Percentiles rank a stretch among this genome's conserved stretches.
phyloP scores from a whole-genome alignment of 2,329 filamentous ascomycete species.

The Fusarium dimerum region DNA sequence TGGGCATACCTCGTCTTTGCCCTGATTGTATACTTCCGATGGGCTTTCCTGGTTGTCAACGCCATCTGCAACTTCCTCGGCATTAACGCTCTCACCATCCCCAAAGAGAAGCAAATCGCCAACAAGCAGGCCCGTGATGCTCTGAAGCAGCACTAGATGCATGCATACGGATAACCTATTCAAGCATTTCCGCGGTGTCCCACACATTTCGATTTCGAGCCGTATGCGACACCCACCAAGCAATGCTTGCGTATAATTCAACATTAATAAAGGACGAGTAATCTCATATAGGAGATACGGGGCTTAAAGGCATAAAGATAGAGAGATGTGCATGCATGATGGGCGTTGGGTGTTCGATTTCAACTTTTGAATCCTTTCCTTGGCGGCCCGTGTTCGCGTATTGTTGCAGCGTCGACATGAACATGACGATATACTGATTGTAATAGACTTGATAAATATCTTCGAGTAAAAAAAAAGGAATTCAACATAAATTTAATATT shows the following conservation, averaged over 20 bases:
- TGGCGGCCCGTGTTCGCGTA: constrained; percentile 14
- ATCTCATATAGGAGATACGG: constrained; percentile 10
- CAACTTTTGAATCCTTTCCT: constrained; percentile 25
- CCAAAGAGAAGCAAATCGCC: constrained; percentile 58
- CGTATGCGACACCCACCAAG: constrained; percentile 1
- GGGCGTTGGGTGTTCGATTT: constrained; percentile 28
- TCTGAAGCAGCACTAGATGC: constrained; percentile 36
- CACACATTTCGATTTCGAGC: not conserved
- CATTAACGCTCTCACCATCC: constrained; percentile 93
- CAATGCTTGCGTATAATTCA: constrained; percentile 12
- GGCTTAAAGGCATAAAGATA: constrained; percentile 19
- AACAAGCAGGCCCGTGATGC: constrained; percentile 48
- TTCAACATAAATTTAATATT: not conserved
- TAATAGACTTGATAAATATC: constrained; percentile 29
- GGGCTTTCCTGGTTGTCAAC: constrained; percentile 88
- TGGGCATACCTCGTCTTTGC: constrained; percentile 83
- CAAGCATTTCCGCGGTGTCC: not conserved
- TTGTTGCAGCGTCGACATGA: constrained; percentile 9
- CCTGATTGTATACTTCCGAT: constrained; percentile 83
- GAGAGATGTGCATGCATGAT: constrained; percentile 23
- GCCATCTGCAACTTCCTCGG: constrained; percentile 90
- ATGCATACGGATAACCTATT: not conserved
- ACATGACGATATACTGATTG: constrained; percentile 24
- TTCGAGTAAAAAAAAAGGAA: constrained; percentile 12
- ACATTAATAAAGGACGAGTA: constrained; percentile 18